Conservation (phyloP, 106 monocot species). For the Narthecium ossifragum region DNA sequence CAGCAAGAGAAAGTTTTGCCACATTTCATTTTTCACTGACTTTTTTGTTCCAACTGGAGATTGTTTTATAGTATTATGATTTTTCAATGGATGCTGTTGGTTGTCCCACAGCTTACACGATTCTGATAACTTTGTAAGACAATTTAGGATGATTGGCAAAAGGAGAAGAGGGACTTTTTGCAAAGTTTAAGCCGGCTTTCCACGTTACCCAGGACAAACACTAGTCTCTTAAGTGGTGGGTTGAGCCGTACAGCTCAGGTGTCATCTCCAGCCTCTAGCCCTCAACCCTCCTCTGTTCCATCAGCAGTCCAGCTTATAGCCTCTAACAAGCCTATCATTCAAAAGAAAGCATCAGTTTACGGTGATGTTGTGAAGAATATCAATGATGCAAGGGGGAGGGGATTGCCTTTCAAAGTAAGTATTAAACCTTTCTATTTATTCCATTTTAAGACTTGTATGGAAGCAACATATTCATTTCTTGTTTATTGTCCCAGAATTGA, state of each 20-base stretch:
- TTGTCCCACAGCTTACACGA: too few species aligned
- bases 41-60: too few species aligned
- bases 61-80: too few species aligned
- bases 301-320: constrained; percentile 34
- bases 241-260: constrained; percentile 24
- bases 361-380: constrained; percentile 68
- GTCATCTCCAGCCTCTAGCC: constrained; percentile 47
- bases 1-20: too few species aligned
- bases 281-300: constrained; percentile 36
- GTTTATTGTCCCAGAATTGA: too few species aligned
- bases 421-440: constrained; percentile 1
- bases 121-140: too few species aligned
- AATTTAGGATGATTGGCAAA: constrained; percentile 97
- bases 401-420: constrained; percentile 80
- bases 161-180: constrained; percentile 80
- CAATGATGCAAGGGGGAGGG: constrained; percentile 72
- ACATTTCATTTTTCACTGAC: too few species aligned
- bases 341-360: constrained; percentile 86
- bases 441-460: background rate
- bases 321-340: constrained; percentile 48
- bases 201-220: constrained; percentile 68
- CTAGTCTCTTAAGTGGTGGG: constrained; percentile 32
- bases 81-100: too few species aligned
- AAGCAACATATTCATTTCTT: too few species aligned
- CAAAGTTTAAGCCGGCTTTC: constrained; percentile 79